Conservation (phyloP, 345 rosid genomes). For the Eucalyptus caleyi region DNA sequence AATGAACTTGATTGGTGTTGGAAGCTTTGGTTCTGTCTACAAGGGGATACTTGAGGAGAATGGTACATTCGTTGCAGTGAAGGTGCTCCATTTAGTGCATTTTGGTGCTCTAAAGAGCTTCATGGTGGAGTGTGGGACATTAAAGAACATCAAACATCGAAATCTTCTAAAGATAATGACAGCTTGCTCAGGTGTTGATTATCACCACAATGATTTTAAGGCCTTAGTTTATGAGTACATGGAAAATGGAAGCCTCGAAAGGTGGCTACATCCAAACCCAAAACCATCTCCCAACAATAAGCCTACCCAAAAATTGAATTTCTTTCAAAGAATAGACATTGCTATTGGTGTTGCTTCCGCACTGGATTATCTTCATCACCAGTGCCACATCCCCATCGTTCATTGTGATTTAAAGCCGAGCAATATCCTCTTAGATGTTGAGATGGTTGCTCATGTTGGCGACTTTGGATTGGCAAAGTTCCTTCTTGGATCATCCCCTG, state of each 20-base stretch:
- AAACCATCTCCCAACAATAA: neutral
- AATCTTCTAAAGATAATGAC: neutral
- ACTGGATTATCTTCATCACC: neutral
- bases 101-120: neutral
- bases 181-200: neutral
- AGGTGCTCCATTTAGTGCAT: neutral
- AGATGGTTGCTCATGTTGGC: neutral
- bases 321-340: neutral
- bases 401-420: neutral
- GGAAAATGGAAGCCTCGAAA: neutral
- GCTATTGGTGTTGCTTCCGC: neutral
- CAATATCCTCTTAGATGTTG: neutral
- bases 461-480: neutral
- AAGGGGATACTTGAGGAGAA: neutral
- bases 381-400: fast-evolving
- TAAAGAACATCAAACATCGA: neutral
- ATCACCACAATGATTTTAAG: neutral
- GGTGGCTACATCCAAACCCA: neutral
- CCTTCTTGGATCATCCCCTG: neutral
- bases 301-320: neutral
- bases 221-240: neutral
- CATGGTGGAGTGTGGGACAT: fast-evolving
- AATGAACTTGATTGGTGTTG: neutral
- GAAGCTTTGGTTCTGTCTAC: neutral
- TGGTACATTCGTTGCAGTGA: neutral